phyloP scores from a whole-genome alignment of 768 basidiomycete species.

The Suillus paluster region DNA sequence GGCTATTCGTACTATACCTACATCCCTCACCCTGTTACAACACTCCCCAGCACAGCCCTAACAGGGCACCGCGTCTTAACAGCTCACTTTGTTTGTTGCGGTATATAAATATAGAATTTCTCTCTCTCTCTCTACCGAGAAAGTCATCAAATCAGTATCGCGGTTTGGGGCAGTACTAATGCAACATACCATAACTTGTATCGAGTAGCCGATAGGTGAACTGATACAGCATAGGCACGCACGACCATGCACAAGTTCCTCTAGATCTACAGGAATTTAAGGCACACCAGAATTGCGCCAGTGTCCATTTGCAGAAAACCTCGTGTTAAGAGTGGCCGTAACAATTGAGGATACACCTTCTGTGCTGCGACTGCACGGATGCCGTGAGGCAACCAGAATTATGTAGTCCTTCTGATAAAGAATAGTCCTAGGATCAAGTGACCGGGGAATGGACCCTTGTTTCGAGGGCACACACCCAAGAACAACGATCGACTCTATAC shows the following conservation, averaged over 20 bases:
- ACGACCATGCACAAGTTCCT: not conserved
- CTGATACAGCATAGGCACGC: not conserved
- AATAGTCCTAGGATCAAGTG: not conserved
- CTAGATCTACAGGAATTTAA: not conserved
- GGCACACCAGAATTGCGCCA: not conserved
- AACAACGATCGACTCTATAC: not conserved
- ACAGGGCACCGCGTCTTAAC: no score
- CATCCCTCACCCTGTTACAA: no score
- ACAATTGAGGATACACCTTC: not conserved
- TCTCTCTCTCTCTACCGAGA: not conserved
- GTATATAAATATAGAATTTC: no score
- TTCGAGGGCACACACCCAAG: not conserved
- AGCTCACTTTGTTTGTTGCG: no score
- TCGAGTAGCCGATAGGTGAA: not conserved
- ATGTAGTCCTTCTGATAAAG: conserved; percentile 1
- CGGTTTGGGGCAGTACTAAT: not conserved
- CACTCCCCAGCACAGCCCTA: no score
- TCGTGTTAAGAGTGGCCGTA: not conserved
- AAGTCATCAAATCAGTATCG: not conserved
- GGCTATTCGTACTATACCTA: no score
- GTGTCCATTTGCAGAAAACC: not conserved
- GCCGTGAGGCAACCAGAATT: not conserved
- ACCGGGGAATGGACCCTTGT: not conserved
- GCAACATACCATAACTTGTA: not conserved
- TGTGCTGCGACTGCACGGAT: conserved; percentile 1